phyloP scores from a whole-genome alignment of 108 stramenopile species.

The Cylindrotheca closterium region DNA sequence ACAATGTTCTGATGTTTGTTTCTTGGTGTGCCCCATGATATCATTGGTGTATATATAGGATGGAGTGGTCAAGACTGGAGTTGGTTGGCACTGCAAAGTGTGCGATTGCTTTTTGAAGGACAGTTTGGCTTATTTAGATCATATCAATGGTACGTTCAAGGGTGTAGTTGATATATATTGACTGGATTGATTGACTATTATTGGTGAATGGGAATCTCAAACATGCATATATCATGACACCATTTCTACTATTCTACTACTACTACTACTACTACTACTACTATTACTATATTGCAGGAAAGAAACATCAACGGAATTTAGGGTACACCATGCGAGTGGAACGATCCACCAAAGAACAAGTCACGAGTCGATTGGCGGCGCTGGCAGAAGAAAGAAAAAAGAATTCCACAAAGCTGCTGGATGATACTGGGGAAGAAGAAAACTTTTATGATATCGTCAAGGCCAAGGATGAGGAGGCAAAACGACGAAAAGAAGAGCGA shows the following conservation, averaged over 20 bases:
- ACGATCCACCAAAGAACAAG: constrained; percentile 81
- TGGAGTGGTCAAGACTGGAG: constrained; percentile 71
- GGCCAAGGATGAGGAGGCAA: constrained; percentile 71
- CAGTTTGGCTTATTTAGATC: constrained; percentile 92
- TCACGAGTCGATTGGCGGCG: constrained; percentile 40
- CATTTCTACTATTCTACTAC: background rate
- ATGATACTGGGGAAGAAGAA: constrained; percentile 26
- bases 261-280: too few relatives aligned
- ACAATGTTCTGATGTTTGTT: too few relatives aligned
- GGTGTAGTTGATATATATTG: background rate
- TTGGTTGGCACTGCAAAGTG: constrained; percentile 95
- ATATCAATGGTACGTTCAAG: constrained; percentile 51
- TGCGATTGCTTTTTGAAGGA: constrained; percentile 96
- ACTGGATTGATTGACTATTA: background rate
- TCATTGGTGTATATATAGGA: too few relatives aligned
- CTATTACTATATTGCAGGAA: constrained; percentile 59
- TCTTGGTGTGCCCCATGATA: too few relatives aligned
- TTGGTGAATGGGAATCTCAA: background rate
- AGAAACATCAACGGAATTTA: constrained; percentile 93
- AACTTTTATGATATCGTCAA: constrained; percentile 59
- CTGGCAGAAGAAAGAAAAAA: constrained; percentile 50
- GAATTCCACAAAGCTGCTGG: constrained; percentile 14
- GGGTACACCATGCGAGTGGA: constrained; percentile 95
- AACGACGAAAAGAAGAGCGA: constrained; percentile 61
- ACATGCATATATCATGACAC: background rate